Base-by-base conservation (phyloP, 768 basidiomycete genomes). In the Serendipita sp. region DNA sequence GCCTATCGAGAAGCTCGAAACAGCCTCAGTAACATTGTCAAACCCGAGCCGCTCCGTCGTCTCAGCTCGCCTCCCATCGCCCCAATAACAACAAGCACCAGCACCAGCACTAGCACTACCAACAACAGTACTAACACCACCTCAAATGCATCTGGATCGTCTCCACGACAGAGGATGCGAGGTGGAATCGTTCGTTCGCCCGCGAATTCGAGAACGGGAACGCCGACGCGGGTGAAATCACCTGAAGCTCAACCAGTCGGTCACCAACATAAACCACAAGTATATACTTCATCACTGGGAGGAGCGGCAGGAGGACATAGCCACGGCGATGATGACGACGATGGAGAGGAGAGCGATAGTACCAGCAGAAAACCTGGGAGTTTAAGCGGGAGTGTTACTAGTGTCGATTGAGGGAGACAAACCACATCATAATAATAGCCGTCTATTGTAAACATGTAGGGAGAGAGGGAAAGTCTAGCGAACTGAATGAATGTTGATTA, bases 161-260 rank as follows among this genome's bases (percentile, higher is more conserved):
- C 53, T 22, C 31, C 53, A 11, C 53, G 53, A 28, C 22, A 22
- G 20, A 11, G 53, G 17, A 58, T 58, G 53, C 22, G 53, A 28
- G 53, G 53, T n/a, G 53, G 53, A 11, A 28, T 58, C 30, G 53
- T 58, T 26, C 53, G 28, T 31, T 58, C 53, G 9, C 53, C 53
- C 31, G 31, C 53, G 9, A 33, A 33, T 11, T 58, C 53, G 3
- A n/a, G 53, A 58, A 17, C 22, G 17, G 53, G 53, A 7, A 58
- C 53, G 11, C 53, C 53, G 11, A 58, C 53, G 3, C 53, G 53
- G 17, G 53, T 58, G 24, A 58, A 58, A 58, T 58, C 53, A 24
- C 53, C 53, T 11, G 53, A 58, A n/a, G 24, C 31, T 24, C 31
- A 22, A 28, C 53, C 22, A 28, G 53, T 11, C 22, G 28, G 3